Evolutionary conservation across 352 stramenopile species (phyloP).

Genomic region (Peronospora tabacina): DNA sequence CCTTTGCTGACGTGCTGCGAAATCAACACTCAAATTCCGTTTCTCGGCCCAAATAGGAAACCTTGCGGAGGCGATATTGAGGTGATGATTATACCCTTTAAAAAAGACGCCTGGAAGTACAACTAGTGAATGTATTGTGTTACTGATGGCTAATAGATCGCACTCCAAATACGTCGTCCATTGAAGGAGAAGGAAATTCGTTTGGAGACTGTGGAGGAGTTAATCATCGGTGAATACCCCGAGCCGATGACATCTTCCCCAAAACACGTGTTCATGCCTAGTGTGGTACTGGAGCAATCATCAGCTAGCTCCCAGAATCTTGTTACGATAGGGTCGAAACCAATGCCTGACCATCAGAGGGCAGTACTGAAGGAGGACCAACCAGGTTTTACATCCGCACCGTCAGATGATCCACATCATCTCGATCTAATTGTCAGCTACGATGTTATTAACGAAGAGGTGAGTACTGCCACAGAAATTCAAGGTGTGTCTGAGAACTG

Average conservation of each 20-base stretch:
- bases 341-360: not conserved
- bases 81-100: constrained; percentile 19
- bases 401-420: constrained; percentile 41
- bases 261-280: constrained; percentile 13
- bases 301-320: not conserved
- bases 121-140: constrained; percentile 4
- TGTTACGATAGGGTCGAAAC: not conserved
- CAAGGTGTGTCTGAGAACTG: not conserved
- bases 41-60: constrained; percentile 63
- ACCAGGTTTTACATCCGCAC: not conserved
- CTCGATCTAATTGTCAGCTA: constrained; percentile 77
- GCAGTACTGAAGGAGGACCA: constrained; percentile 1
- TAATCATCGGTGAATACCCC: constrained; percentile 53
- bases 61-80: constrained; percentile 56
- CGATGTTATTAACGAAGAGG: constrained; percentile 82
- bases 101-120: not conserved
- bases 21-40: constrained; percentile 43
- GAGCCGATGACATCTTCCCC: constrained; percentile 11
- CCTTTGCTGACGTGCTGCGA: constrained; percentile 47
- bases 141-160: constrained; percentile 29
- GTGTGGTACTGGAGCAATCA: constrained; percentile 8
- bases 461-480: constrained; percentile 11
- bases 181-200: constrained; percentile 57
- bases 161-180: constrained; percentile 45
- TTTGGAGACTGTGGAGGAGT: constrained; percentile 34